Percentiles rank a stretch among this genome's conserved stretches.
Conservation (phyloP, 2,329 filamentous ascomycete genomes). For the Clarireedia sp. region DNA sequence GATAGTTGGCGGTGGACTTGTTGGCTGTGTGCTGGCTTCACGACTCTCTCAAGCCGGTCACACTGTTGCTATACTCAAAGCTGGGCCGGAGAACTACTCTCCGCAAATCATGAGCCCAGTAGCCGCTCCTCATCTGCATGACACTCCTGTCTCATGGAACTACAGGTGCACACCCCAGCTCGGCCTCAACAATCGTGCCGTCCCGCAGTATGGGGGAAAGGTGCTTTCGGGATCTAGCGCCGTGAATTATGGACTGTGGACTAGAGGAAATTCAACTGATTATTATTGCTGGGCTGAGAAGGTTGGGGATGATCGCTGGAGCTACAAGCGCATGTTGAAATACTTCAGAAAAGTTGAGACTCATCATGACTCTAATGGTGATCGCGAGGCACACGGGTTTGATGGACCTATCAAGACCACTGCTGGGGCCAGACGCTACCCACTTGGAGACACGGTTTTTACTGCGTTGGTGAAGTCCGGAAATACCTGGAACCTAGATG, state of each 20-base stretch:
- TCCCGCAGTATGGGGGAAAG: constrained; percentile 22
- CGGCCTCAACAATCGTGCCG: neutral
- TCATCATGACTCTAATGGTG: neutral
- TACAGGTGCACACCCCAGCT: neutral
- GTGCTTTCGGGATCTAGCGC: constrained; percentile 30
- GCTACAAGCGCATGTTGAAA: constrained; percentile 30
- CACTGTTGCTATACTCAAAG: neutral
- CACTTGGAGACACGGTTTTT: neutral
- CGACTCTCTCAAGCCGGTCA: constrained; percentile 17
- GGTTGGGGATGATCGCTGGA: neutral
- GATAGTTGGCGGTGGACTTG: constrained; percentile 40
- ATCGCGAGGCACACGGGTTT: neutral
- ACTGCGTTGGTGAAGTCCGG: neutral
- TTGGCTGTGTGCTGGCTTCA: constrained; percentile 38
- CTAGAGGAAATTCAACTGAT: constrained; percentile 19
- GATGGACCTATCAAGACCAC: neutral
- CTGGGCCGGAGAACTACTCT: neutral
- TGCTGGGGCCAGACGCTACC: neutral
- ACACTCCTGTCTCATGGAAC: neutral
- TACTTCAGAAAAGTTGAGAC: constrained; percentile 31
- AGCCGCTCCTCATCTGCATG: neutral
- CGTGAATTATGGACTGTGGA: constrained; percentile 30
- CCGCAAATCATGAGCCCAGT: neutral
- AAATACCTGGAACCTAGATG: neutral
- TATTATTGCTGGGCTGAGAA: constrained; percentile 33